Conservation (phyloP, 1,139 yeast species). For the Protomyces macrosporus region DNA sequence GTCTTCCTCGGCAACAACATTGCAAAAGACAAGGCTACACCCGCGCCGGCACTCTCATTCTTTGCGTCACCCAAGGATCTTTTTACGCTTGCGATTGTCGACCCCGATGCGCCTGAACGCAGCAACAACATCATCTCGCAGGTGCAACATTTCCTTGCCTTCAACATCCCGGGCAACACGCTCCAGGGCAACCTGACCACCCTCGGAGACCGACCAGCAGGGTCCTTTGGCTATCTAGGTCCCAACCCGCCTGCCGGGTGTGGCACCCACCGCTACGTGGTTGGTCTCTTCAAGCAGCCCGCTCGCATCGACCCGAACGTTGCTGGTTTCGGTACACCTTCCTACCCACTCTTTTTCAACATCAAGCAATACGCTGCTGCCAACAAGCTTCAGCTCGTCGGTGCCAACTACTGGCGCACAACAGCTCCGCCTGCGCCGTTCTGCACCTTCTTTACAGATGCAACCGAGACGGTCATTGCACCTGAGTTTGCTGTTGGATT, state of each 20-base stretch:
- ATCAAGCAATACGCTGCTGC: conserved; percentile 5
- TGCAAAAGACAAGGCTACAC: not conserved
- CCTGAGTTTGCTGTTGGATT: conserved; percentile 1
- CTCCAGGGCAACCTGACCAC: not conserved
- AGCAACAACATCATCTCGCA: conserved; percentile 6
- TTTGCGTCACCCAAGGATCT: not conserved
- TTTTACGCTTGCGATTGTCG: conserved; percentile 6
- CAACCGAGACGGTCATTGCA: not conserved
- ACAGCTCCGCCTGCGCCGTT: not conserved
- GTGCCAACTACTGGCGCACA: conserved; percentile 9
- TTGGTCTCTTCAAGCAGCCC: conserved; percentile 7
- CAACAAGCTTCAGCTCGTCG: conserved; percentile 1
- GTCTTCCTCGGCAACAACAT: conserved; percentile 7
- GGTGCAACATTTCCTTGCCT: conserved; percentile 10
- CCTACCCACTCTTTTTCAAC: conserved; percentile 9
- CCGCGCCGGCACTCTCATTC: conserved; percentile 2
- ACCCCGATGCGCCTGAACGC: conserved; percentile 9
- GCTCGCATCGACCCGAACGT: not conserved
- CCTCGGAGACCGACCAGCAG: conserved; percentile 4
- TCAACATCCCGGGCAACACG: conserved; percentile 6
- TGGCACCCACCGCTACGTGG: conserved; percentile 10
- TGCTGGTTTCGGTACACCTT: conserved; percentile 6
- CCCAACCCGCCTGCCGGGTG: conserved; percentile 9
- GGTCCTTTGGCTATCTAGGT: not conserved
- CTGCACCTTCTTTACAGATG: conserved; percentile 13